These are phyloP conservation scores for Conticribra weissflogii DNA, from an alignment of 108 stramenopile species.

Conservation along the genomic window DNA sequence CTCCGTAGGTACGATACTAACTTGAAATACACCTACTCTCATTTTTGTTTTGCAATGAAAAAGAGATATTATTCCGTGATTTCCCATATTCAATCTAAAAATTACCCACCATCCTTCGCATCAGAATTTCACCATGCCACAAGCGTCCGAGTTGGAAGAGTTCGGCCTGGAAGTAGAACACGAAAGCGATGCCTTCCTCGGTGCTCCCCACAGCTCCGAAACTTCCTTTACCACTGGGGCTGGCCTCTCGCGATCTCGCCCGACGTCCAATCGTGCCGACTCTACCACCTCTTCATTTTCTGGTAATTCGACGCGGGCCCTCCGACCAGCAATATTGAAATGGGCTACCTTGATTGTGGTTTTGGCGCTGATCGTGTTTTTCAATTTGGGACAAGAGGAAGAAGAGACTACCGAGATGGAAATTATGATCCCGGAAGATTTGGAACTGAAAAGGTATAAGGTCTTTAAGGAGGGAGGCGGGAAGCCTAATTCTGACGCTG, in stretches of 20 bases:
- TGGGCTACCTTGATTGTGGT: constrained; percentile 18
- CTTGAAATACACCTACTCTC: no score
- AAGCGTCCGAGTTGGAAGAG: constrained; percentile 48
- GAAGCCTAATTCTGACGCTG: not conserved
- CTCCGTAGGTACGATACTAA: no score
- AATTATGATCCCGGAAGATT: constrained; percentile 4
- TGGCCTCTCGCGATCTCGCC: not conserved
- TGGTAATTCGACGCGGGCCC: not conserved
- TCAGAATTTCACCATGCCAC: constrained; percentile 40
- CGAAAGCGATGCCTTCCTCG: constrained; percentile 36
- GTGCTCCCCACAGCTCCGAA: constrained; percentile 1
- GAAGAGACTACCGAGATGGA: constrained; percentile 16
- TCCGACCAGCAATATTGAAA: constrained; percentile 12
- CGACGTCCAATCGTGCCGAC: not conserved
- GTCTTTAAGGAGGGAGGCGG: not conserved
- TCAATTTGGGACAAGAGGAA: constrained; percentile 28
- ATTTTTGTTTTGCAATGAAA: no score
- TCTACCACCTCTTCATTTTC: constrained; percentile 5
- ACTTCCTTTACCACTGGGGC: not conserved
- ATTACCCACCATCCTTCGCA: no score
- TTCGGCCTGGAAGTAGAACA: constrained; percentile 52
- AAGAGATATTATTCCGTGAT: no score
- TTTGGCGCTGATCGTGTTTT: constrained; percentile 26
- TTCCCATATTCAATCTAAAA: no score
- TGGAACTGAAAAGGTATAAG: not conserved